Evolutionary conservation across 129 eudicot species (phyloP), one percentile per base, ranked within the genome.

Genomic region (Heracleum sosnowskyi): DNA sequence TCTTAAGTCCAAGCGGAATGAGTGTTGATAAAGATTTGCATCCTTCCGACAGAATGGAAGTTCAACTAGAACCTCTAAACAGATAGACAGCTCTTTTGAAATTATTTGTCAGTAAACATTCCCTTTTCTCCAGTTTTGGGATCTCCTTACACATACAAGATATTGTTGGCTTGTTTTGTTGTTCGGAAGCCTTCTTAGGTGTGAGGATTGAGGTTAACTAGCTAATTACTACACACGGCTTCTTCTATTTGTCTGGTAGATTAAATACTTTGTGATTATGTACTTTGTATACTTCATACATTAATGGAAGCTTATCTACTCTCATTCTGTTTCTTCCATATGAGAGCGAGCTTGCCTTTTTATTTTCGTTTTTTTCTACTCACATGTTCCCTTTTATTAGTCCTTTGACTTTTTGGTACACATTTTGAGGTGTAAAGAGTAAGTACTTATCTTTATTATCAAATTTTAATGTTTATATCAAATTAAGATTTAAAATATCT

Each of bases 1-100:
- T 94, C 42, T 82, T 94, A 84, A 87, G 85, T 41, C 88, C 84
- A 49, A 86, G 83, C 40, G 73, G 86, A 77, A 72, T 76, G 70
- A 57, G 39, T 83, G 55, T 55, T 20, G 93, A 86, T 55, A 88
- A 85, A 82, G 83, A 88, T 64, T 69, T 85, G 24, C 74, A 46
- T 76, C 37, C 88, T 76, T 86, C 91, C n/a, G 90, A 82, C 55
- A 86, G 89, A 82, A 84, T 83, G 84, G 98, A 94, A 89, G 82
- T 94, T 86, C 97, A 94, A 81, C 84, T 94, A 71, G 97, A 91
- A 86, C 89, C 97, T 63, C 72, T 94, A 76, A 66, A 75, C 53
- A 83, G 88, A 86, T 94, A 91, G 91, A 66, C 74, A 69, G 44
- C 33, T 73, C 76, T 75, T 78, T 33, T 29, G 73, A 36, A 9